Evolutionary conservation across 306 rosid species (phyloP).

Genomic region (Leucaena leucocephala): DNA sequence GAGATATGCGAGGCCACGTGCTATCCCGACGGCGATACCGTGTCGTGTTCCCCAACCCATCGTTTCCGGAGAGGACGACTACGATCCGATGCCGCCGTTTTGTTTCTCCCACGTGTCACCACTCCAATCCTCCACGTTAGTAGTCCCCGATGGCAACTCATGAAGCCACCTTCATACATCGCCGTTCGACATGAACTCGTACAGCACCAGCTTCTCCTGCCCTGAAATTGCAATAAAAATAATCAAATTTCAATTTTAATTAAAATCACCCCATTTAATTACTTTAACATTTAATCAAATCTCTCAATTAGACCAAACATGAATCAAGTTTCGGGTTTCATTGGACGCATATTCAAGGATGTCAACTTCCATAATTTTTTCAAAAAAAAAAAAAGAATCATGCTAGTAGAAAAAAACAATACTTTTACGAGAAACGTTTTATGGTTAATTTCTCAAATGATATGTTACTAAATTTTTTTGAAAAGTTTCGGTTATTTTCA

Average conservation of each 20-base stretch:
- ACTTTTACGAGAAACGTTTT: neutral
- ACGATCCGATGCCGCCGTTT: conserved; percentile 40
- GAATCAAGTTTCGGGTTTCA: neutral
- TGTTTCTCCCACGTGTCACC: conserved; percentile 82
- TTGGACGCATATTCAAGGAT: neutral
- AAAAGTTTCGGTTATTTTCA: too few species aligned
- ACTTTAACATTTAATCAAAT: neutral
- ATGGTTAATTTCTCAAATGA: too few species aligned
- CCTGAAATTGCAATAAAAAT: conserved; percentile 44
- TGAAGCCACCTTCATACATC: conserved; percentile 85
- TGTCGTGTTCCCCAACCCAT: conserved; percentile 83
- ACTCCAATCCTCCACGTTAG: conserved; percentile 89
- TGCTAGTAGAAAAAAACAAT: too few species aligned
- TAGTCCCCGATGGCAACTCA: conserved; percentile 82
- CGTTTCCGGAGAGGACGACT: conserved; percentile 33
- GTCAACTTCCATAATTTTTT: neutral
- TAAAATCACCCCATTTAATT: neutral
- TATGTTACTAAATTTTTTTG: too few species aligned
- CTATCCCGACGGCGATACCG: conserved; percentile 82
- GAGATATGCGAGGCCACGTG: conserved; percentile 87
- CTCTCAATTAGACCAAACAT: neutral
- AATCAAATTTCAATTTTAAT: neutral
- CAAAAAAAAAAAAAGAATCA: too few species aligned
- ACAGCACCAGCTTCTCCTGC: conserved; percentile 72
- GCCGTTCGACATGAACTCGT: conserved; percentile 83